Evolutionary conservation across 2,329 filamentous ascomycete species (phyloP).

Genomic region (Trichoderma pleuroti): DNA sequence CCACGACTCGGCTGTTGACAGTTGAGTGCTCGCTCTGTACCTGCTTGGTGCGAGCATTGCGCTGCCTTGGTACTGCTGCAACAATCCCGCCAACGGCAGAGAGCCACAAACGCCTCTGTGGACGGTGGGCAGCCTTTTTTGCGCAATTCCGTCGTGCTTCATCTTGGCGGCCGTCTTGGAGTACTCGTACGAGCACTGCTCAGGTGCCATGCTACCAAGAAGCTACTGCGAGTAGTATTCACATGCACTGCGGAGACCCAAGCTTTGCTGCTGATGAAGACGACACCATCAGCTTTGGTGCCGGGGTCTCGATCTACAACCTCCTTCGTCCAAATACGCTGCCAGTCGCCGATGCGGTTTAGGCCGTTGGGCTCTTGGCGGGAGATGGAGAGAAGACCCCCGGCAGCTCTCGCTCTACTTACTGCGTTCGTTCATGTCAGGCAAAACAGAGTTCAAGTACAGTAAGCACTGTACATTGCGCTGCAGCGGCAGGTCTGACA

Average conservation of each 20-base stretch:
- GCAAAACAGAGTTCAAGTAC: not conserved
- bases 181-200: not conserved
- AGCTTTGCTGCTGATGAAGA: not conserved
- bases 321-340: not conserved
- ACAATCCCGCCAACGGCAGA: not conserved
- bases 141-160: not conserved
- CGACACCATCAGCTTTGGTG: not conserved
- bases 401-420: not conserved
- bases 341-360: not conserved
- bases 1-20: constrained; percentile 6
- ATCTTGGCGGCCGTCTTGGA: not conserved
- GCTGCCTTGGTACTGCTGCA: not conserved
- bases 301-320: not conserved
- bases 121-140: not conserved
- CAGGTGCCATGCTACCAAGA: not conserved
- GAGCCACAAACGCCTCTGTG: not conserved
- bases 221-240: not conserved
- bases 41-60: constrained; percentile 8
- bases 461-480: not conserved
- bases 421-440: not conserved
- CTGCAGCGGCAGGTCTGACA: constrained; percentile 4
- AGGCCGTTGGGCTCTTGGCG: not conserved
- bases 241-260: not conserved
- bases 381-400: not conserved
- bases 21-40: not conserved